Base-by-base conservation (phyloP, 2,329 filamentous ascomycete species). In the Aspergillus pseudoviridinutans region DNA sequence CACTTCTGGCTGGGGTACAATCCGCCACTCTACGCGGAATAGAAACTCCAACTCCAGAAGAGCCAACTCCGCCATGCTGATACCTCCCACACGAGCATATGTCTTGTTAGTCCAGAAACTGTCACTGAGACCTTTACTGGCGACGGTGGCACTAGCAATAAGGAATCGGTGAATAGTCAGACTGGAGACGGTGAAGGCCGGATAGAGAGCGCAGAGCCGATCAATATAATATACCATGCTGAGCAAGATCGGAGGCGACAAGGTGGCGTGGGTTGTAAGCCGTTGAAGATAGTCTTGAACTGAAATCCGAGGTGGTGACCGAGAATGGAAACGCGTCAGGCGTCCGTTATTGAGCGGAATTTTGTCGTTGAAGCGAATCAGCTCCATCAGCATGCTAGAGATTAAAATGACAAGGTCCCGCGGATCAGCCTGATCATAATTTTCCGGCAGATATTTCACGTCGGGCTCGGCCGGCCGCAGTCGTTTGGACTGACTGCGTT, bases 171-270 rank as follows among this genome's bases (percentile, higher is more conserved):
- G 94, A 3, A 99, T 93, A 0, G 94, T 99, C 22, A 99, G 81
- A 50, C 91, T 96, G 71, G 92, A 96, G 66, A 99, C 95, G 28
- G 92, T 97, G 74, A 99, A 99, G 50, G 93, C 90, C 3, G 91
- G 89, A 72, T 97, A 99, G 58, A 96, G 81, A 10, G 90, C 88
- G 75, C 93, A 99, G 24, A 99, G 83, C 32, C 92, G 88, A 76
- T 99, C 94, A 68, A 99, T 97, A 70, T 97, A 99, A 72, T 95
- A 99, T 57, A 99, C 94, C 91, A 99, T 97, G 66, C 92, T 94
- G 38, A 99, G 84, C n/a, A 99, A 82, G 52, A 99, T 88, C 0
- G 94, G 93, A 12, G 94, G 92, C 6, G 91, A 92, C 3, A 99
- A 82, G 0, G 93, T 97, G 27, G 94, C 94, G 72, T 99, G 94